Base-by-base conservation (phyloP, 2,329 filamentous ascomycete genomes). In the Xylariaceae sp. region DNA sequence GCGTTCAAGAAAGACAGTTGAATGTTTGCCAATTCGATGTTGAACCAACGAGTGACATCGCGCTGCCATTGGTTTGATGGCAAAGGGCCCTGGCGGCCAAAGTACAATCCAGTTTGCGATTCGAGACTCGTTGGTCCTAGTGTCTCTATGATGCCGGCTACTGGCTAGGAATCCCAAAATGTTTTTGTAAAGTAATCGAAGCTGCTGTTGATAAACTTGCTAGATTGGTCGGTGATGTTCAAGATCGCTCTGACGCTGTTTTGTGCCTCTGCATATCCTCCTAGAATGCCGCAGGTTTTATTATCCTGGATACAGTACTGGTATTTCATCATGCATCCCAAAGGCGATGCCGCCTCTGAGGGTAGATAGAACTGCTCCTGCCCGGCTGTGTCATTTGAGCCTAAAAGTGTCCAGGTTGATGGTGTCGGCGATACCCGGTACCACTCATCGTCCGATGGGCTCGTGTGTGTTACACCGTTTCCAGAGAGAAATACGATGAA, bases 1-100 rank as follows among this genome's bases (percentile, higher is more conserved):
- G 18, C 11, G 5, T 19, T 14, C 14, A 11, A 11, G n/a, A 40
- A 40, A 3, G 5, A 5, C 18, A 18, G 6, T 11, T 40, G 14
- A 19, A 40, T 17, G 17, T 11, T 6, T 17, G 39, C 39, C 11
- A 19, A 11, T 11, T 18, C 33, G 56, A 46, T 57, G 57, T 60
- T 15, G 33, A 36, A 36, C 33, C 33, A 60, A 59, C 18, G 39
- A 5, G n/a, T 40, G 14, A 19, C 39, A 17, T 15, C 39, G 14
- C 6, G 17, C 5, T 15, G 18, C 14, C 18, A 40, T 40, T 40
- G 39, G 39, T 40, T 40, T 5, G 14, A 11, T n/a, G 39, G 3
- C 39, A 40, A 17, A 5, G 39, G 39, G 5, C 39, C 39, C 18
- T 40, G 39, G 18, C 11, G 5, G 11, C 14, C 18, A 11, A 15